Evolutionary conservation across 2,329 filamentous ascomycete genomes (phyloP).

Genomic region (Colletotrichum sp.): DNA sequence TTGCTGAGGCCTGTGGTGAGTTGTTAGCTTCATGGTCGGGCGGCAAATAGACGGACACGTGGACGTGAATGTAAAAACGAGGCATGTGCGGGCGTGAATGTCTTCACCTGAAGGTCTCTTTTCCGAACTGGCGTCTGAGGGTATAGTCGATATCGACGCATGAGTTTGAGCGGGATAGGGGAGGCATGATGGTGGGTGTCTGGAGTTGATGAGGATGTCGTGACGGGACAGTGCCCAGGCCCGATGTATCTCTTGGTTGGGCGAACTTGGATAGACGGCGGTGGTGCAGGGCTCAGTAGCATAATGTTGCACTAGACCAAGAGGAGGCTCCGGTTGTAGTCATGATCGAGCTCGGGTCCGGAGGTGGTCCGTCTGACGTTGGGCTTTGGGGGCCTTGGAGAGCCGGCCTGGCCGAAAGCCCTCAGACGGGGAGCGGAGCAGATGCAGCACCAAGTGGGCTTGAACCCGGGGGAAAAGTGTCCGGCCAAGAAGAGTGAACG

Average conservation of each 20-base stretch:
- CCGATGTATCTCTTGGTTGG: neutral
- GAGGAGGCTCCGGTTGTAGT: neutral
- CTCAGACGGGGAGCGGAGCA: slow-evolving; percentile 3
- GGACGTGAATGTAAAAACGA: neutral
- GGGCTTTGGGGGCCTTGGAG: slow-evolving; percentile 1
- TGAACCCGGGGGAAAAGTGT: neutral
- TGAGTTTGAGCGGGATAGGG: slow-evolving; percentile 50
- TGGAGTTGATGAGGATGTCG: slow-evolving; percentile 2
- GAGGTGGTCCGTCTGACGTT: slow-evolving; percentile 13
- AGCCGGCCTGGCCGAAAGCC: slow-evolving; percentile 9
- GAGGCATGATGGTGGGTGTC: slow-evolving; percentile 37
- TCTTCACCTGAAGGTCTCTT: slow-evolving; percentile 71
- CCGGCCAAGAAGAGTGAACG: neutral
- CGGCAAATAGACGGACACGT: neutral
- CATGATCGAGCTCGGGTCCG: slow-evolving; percentile 15
- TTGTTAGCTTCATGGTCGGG: slow-evolving; percentile 45
- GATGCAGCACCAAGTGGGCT: neutral
- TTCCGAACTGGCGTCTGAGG: slow-evolving; percentile 75
- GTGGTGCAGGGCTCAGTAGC: neutral
- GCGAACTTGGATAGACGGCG: neutral
- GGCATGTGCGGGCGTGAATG: neutral
- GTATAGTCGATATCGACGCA: slow-evolving; percentile 76
- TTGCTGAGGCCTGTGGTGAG: slow-evolving; percentile 66
- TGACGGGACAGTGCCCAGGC: neutral
- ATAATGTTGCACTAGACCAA: slow-evolving; percentile 14